These are phyloP conservation scores for Penicillium sp. DNA, from an alignment of 2,329 filamentous ascomycete genomes.

Conservation along the genomic window DNA sequence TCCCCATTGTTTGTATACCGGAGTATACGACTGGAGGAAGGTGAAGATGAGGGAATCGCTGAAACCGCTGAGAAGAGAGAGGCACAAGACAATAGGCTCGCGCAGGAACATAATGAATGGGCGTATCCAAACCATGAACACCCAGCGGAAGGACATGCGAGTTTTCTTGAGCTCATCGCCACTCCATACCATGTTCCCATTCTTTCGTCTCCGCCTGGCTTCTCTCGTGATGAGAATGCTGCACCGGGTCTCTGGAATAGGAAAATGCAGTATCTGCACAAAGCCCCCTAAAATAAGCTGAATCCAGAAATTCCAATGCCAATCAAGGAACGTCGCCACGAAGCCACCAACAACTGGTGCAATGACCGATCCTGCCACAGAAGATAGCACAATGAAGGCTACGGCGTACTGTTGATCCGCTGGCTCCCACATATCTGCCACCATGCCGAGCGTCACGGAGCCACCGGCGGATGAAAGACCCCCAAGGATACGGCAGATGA, in stretches of 20 bases:
- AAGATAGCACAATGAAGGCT: conserved; percentile 60
- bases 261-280: conserved; percentile 53
- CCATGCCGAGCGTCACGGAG: conserved; percentile 63
- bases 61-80: conserved; percentile 65
- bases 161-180: conserved; percentile 66
- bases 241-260: conserved; percentile 57
- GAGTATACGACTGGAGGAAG: conserved; percentile 61
- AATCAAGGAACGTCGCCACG: conserved; percentile 48
- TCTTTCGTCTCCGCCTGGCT: conserved; percentile 56
- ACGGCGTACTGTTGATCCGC: conserved; percentile 60
- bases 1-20: conserved; percentile 61
- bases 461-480: conserved; percentile 64
- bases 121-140: conserved; percentile 58
- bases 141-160: conserved; percentile 56
- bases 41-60: conserved; percentile 66
- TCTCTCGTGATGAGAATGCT: conserved; percentile 59
- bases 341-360: conserved; percentile 55
- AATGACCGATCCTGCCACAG: conserved; percentile 52
- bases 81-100: conserved; percentile 62
- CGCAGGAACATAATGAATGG: conserved; percentile 64
- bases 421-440: conserved; percentile 62
- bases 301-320: conserved; percentile 65
- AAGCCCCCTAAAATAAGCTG: conserved; percentile 58
- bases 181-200: conserved; percentile 64
- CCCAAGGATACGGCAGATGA: conserved; percentile 66